A percentile compares a stretch with the other conserved stretches of the same genome.
Conservation (phyloP, 2,329 filamentous ascomycete genomes). For the Pyricularia sp. region DNA sequence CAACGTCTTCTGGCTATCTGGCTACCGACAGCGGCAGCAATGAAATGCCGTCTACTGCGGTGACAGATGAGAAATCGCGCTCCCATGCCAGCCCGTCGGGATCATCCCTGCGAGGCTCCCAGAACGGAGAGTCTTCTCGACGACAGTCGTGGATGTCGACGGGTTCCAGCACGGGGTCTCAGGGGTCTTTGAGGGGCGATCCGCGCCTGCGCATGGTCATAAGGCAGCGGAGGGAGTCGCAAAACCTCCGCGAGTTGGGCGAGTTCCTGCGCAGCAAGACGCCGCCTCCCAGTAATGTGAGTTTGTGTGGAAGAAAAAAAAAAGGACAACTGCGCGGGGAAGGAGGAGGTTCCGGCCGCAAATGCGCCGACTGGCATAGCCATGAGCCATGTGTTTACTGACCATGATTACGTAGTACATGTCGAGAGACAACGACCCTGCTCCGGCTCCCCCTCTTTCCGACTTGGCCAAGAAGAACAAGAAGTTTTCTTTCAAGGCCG, state of each 20-base stretch:
- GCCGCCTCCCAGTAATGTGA: slow-evolving; percentile 31
- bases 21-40: neutral
- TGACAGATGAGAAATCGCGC: neutral
- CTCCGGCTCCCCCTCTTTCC: neutral
- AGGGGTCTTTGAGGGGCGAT: neutral
- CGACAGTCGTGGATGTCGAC: neutral
- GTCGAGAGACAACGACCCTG: slow-evolving; percentile 4
- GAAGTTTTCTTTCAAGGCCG: neutral
- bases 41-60: neutral
- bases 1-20: neutral
- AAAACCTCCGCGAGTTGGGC: slow-evolving; percentile 21
- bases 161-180: neutral
- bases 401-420: neutral
- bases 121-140: neutral
- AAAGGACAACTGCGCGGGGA: neutral
- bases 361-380: neutral
- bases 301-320: neutral
- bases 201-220: slow-evolving; percentile 2
- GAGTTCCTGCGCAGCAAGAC: slow-evolving; percentile 36
- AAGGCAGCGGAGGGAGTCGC: slow-evolving; percentile 9
- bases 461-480: neutral
- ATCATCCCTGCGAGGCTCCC: neutral
- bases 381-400: neutral
- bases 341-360: neutral
- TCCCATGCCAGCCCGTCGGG: neutral